These are phyloP conservation scores for Cladosporium sp. DNA, from an alignment of 2,329 filamentous ascomycete genomes.

Conservation along the genomic window DNA sequence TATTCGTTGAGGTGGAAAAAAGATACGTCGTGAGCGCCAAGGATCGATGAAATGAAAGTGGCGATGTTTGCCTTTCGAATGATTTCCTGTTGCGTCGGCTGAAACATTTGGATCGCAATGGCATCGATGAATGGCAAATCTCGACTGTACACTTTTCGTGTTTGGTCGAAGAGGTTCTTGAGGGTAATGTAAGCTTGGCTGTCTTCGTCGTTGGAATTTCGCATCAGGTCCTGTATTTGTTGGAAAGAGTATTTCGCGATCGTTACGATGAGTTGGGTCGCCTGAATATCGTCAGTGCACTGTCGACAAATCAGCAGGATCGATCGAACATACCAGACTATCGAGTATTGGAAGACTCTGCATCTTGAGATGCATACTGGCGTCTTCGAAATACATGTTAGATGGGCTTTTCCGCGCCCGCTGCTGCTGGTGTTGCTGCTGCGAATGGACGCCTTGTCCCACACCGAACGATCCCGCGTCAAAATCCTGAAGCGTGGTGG, in stretches of 20 bases:
- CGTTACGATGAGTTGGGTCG: conserved; percentile 53
- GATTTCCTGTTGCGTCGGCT: conserved; percentile 47
- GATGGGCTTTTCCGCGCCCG: conserved; percentile 9
- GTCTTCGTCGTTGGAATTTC: conserved; percentile 26
- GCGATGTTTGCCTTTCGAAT: conserved; percentile 60
- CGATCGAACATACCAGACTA: conserved; percentile 46
- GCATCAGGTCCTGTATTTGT: conserved; percentile 53
- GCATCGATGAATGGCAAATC: conserved; percentile 47
- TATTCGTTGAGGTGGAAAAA: conserved; percentile 58
- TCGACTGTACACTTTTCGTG: conserved; percentile 54
- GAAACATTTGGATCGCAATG: conserved; percentile 32
- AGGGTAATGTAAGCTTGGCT: conserved; percentile 58
- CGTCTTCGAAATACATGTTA: conserved; percentile 32
- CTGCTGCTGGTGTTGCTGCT: conserved; percentile 6
- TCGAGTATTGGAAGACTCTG: conserved; percentile 57
- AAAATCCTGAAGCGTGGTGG: not conserved
- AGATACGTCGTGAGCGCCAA: conserved; percentile 55
- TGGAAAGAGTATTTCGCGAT: conserved; percentile 51
- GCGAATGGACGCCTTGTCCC: conserved; percentile 6
- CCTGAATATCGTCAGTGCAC: conserved; percentile 35
- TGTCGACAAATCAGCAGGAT: not conserved
- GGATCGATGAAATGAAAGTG: conserved; percentile 58
- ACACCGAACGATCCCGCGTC: conserved; percentile 1
- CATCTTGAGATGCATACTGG: conserved; percentile 46
- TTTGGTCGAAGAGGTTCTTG: conserved; percentile 57